Conservation (phyloP, 2,329 filamentous ascomycete species). For the Macrophomina pseudophaseolina region DNA sequence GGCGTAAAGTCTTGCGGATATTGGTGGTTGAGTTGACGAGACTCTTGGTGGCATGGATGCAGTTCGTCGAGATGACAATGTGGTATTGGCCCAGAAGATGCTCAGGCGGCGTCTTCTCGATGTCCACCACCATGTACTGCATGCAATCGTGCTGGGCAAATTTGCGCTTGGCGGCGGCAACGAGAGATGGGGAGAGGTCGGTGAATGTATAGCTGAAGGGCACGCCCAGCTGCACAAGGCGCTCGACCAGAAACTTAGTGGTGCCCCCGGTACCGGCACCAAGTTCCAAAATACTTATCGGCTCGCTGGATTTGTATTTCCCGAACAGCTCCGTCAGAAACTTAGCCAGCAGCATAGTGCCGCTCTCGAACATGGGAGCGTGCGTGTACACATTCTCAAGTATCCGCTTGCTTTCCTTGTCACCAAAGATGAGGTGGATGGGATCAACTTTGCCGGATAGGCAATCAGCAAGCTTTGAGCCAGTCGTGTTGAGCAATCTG, state of each 20-base stretch:
- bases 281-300: no score
- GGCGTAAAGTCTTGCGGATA: conserved; percentile 34
- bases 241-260: conserved; percentile 36
- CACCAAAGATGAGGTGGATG: no score
- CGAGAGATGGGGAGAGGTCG: conserved; percentile 44
- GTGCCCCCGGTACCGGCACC: no score
- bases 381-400: no score
- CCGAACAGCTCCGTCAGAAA: no score
- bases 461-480: no score
- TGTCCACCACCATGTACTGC: conserved; percentile 39
- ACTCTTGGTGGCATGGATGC: conserved; percentile 40
- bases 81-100: conserved; percentile 33
- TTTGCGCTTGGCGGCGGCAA: conserved; percentile 39
- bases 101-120: conserved; percentile 36
- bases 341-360: no score
- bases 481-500: no score
- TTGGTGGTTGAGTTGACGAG: conserved; percentile 30
- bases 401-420: no score
- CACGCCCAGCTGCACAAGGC: conserved; percentile 36
- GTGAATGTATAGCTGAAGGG: conserved; percentile 48
- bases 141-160: conserved; percentile 39
- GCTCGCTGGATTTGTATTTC: no score
- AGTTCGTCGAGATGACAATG: conserved; percentile 39
- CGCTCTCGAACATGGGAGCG: no score
- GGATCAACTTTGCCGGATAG: no score